Base-by-base conservation (phyloP, 164 flowering plant species). In the Kingdonia uniflora region DNA sequence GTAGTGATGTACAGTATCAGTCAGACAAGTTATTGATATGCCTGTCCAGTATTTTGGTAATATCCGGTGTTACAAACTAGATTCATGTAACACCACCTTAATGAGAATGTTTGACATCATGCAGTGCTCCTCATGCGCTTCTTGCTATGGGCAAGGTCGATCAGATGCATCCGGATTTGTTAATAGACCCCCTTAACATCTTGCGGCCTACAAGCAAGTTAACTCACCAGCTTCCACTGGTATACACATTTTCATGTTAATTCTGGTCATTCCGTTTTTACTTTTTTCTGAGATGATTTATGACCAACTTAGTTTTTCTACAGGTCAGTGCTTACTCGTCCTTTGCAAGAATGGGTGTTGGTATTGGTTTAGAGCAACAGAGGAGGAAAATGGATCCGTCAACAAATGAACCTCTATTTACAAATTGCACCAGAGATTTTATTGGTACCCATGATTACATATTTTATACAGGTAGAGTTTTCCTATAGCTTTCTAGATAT, bases 311-410 rank as follows among this genome's bases (percentile, higher is more conserved):
- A 14, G 19, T 43, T n/a, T 17, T 50, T 12, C 60, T 65, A 22
- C 83, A 92, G 99, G 95, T 92, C 21, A 92, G 99, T 67, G 99
- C 99, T 14, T 92, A 92, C 71, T 82, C 97, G 43, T 81, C 97
- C 50, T 86, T 92, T 68, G 95, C 89, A 43, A 86, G 95, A 74
- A 53, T 65, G 64, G 84, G 82, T n/a, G 68, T 69, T 63, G 87
- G 95, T 58, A 69, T 65, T 65, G 77, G 76, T 38, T 64, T 77
- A 22, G 99, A 92, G 44, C 82, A 71, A 48, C 97, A 92, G 49
- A 74, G 88, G 46, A 84, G 87, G 56, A 84, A 77, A 70, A 64
- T 89, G 80, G 97, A 92, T 65, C 72, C 86, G 13, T 16, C 74
- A 13, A 86, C 99, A 42, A 86, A 92, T 74, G 99, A 92, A 56